These are phyloP conservation scores for Hymenoscyphus salicellus DNA, from an alignment of 2,329 filamentous ascomycete genomes.

Conservation along the genomic window DNA sequence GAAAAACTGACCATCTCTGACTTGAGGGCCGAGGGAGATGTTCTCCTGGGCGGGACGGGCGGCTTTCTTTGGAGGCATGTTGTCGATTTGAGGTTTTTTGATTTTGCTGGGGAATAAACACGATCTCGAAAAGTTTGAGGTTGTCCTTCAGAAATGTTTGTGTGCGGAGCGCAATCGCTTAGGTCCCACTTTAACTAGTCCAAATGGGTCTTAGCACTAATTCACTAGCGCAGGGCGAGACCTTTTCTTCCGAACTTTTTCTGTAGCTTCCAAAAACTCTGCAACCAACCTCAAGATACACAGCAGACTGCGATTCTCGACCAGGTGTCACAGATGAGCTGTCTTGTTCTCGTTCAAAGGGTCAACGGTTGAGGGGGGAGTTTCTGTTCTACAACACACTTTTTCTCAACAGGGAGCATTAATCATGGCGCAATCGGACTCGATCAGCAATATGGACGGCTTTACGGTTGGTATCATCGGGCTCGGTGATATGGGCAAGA, in stretches of 20 bases:
- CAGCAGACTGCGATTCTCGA: background rate
- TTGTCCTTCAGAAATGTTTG: background rate
- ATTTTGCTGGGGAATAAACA: conserved; percentile 21
- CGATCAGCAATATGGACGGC: conserved; percentile 34
- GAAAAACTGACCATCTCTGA: conserved; percentile 76
- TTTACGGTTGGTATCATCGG: conserved; percentile 91
- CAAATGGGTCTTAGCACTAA: background rate
- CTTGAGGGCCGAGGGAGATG: conserved; percentile 95
- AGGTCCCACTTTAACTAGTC: background rate
- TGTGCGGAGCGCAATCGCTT: background rate
- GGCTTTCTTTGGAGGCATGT: conserved; percentile 94
- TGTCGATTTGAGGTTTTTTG: conserved; percentile 44
- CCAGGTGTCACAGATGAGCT: background rate
- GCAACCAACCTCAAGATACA: background rate
- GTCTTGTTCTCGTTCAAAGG: background rate
- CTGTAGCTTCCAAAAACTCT: background rate
- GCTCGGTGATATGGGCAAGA: conserved; percentile 99
- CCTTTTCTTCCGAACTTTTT: conserved; percentile 1
- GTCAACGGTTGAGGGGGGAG: conserved; percentile 5
- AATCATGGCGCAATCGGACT: conserved; percentile 1
- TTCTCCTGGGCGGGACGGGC: conserved; percentile 86
- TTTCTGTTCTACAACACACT: background rate
- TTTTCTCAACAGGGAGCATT: background rate
- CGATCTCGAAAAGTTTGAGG: background rate
- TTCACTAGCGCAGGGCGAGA: conserved; percentile 4